Base-by-base conservation (phyloP, 768 basidiomycete species). In the Termitomyces sp. region DNA sequence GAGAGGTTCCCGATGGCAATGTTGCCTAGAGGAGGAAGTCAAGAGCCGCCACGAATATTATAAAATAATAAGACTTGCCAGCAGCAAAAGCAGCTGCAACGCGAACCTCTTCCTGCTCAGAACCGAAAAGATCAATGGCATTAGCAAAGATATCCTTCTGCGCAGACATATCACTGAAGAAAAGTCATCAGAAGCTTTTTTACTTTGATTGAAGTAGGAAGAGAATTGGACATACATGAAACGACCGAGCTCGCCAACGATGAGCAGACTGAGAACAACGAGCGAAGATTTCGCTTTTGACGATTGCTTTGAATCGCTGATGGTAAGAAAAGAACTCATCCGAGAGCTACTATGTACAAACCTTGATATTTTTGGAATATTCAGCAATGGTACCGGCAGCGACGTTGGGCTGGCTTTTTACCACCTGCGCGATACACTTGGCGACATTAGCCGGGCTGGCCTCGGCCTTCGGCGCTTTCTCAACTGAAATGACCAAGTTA, bases 81-180 rank as follows among this genome's bases (percentile, higher is more conserved):
- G 91, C 91, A 51, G 97, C 93, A 65, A 98, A 98, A 0, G 97
- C 93, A 36, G 96, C 95, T 36, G 95, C 93, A 34, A 91, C 84
- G 45, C 94, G 82, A 14, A 93, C 80, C 44, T 96, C 93, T 69
- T 98, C 95, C 57, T 89, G 84, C 37, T 91, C 87, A 1, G 85
- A 79, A 3, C 80, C 73, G 69, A 97, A 95, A 58, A 85, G 83
- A 13, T 87, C 82, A 42, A 97, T 84, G 0, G 88, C 80, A 53
- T 82, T 79, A 32, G 78, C 74, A 73, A 98, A 98, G 22, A 93
- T 79, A n/a, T 90, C 88, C 37, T 80, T 75, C 67, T 95, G 89
- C 27, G 79, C 79, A 1, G 88, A 85, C 84, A 98, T 88, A 66
- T 98, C 96, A 62, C 95, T 98, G 64, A n/a, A 48, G 40, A n/a